Conservation (phyloP, 768 basidiomycete genomes). For the Galerina marginata region DNA sequence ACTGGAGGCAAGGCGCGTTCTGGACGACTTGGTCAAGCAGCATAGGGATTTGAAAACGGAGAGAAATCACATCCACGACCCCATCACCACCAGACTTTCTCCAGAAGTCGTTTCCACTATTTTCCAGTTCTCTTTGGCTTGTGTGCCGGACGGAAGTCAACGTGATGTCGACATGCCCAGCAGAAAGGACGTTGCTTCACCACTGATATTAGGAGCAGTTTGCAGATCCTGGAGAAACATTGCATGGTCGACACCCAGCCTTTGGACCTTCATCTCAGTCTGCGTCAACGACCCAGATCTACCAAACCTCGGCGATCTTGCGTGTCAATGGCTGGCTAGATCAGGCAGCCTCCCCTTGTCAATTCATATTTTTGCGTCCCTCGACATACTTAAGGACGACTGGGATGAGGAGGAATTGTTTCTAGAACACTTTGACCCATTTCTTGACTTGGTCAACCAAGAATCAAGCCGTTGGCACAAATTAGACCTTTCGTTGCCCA, state of each 20-base stretch:
- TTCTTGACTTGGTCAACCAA: background rate
- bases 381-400: too few species aligned
- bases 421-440: background rate
- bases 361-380: background rate
- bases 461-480: background rate
- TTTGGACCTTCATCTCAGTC: background rate
- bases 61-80: background rate
- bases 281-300: background rate
- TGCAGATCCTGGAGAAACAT: constrained; percentile 9
- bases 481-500: background rate
- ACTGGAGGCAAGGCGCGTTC: background rate
- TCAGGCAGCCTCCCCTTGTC: background rate
- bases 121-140: background rate
- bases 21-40: background rate
- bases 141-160: too few species aligned
- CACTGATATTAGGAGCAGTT: constrained; percentile 4
- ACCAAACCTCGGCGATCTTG: background rate
- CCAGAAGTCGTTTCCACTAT: background rate
- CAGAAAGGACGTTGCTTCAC: too few species aligned
- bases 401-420: too few species aligned
- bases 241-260: constrained; percentile 1
- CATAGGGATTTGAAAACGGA: background rate
- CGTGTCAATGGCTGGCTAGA: background rate
- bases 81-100: background rate
- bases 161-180: too few species aligned